Conservation (phyloP, 345 rosid species). For the Gynandropsis gynandra region DNA sequence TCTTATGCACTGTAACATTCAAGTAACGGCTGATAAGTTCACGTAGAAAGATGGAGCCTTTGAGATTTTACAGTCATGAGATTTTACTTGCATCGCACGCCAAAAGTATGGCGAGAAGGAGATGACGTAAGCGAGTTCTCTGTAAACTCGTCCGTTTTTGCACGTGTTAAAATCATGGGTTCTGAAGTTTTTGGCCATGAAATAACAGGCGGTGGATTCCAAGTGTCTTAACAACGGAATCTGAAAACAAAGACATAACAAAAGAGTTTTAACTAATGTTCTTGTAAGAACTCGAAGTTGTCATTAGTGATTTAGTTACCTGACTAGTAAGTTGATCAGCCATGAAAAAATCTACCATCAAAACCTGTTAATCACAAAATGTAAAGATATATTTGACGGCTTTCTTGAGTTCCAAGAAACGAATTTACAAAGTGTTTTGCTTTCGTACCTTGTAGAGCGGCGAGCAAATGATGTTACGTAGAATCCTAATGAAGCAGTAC, state of each 20-base stretch:
- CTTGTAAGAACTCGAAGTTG: too few relatives aligned
- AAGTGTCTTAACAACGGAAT: conserved; percentile 78
- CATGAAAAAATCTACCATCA: conserved; percentile 95
- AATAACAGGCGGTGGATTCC: conserved; percentile 80
- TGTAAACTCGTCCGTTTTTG: conserved; percentile 50
- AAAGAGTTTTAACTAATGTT: conserved; percentile 1
- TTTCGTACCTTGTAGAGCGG: conserved; percentile 68
- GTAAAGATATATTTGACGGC: neutral
- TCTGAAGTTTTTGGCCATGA: conserved; percentile 60
- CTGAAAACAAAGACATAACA: conserved; percentile 24
- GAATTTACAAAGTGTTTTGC: neutral
- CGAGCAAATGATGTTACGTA: conserved; percentile 77
- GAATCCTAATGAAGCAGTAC: conserved; percentile 62
- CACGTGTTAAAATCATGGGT: conserved; percentile 63
- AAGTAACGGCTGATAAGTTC: too few relatives aligned
- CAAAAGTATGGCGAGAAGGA: conserved; percentile 87
- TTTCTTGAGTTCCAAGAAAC: conserved; percentile 4
- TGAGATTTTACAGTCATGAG: too few relatives aligned
- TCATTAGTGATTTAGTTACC: too few relatives aligned
- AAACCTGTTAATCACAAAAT: conserved; percentile 38
- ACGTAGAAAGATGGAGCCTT: too few relatives aligned
- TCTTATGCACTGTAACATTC: conserved; percentile 57
- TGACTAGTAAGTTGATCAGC: conserved; percentile 99
- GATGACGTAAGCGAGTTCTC: conserved; percentile 70
- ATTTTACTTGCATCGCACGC: conserved; percentile 92